Conservation (phyloP, 2,329 filamentous ascomycete species). For the Paracamarosporium sp. region DNA sequence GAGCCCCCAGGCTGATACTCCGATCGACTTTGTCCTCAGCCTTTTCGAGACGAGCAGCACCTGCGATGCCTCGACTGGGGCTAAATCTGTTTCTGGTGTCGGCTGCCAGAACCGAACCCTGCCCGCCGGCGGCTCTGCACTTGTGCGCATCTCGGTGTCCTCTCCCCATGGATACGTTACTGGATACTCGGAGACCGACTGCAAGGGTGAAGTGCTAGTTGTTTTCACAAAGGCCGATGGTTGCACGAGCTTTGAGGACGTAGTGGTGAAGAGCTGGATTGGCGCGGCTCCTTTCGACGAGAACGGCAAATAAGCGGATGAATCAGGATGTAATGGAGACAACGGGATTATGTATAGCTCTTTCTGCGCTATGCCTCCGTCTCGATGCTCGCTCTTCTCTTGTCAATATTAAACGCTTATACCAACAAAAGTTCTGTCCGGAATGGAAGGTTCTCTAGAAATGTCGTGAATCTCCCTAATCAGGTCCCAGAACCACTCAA, state of each 20-base stretch:
- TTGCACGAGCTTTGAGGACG: slow-evolving; percentile 1
- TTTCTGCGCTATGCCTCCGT: background rate
- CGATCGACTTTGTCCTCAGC: slow-evolving; percentile 5
- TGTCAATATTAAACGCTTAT: background rate
- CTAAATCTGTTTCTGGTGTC: background rate
- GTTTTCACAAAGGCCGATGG: slow-evolving; percentile 6
- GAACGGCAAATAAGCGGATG: background rate
- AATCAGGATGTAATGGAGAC: background rate
- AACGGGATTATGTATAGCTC: background rate
- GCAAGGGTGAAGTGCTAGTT: background rate
- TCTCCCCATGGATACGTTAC: background rate
- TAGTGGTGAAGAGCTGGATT: slow-evolving; percentile 4
- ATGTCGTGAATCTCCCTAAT: no score
- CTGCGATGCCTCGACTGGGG: background rate
- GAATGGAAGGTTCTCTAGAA: no score
- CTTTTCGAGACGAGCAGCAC: slow-evolving; percentile 1
- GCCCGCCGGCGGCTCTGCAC: slow-evolving; percentile 1
- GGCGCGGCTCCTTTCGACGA: background rate
- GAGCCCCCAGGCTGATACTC: background rate
- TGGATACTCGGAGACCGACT: background rate
- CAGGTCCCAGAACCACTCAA: no score
- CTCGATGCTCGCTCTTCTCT: background rate
- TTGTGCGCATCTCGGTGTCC: background rate
- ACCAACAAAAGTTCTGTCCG: no score
- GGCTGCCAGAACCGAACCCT: background rate